Conservation (phyloP, 1,284 basidiomycete species). For the Xerocomus amazonicus region DNA sequence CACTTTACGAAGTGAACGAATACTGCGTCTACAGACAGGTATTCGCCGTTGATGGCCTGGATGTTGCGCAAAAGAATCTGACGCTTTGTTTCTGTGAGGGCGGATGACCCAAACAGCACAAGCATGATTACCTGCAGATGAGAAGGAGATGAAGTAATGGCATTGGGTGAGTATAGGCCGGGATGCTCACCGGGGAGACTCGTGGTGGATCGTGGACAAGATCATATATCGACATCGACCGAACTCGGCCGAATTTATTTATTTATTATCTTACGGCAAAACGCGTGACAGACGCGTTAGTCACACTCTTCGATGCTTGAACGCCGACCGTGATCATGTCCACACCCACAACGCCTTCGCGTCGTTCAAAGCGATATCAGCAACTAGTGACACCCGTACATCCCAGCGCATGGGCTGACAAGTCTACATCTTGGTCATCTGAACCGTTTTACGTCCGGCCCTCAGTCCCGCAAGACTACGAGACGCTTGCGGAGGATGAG, state of each 20-base stretch:
- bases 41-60: conserved; percentile 48
- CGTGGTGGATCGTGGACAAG: conserved; percentile 1
- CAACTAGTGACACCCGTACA: no score
- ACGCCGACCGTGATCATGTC: no score
- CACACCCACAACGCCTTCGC: no score
- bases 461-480: not conserved
- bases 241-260: conserved; percentile 1
- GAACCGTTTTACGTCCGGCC: no score
- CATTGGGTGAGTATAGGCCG: not conserved
- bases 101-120: conserved; percentile 68
- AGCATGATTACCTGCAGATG: conserved; percentile 47
- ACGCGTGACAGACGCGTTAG: conserved; percentile 27
- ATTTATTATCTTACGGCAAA: no score
- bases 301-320: conserved; percentile 10
- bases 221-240: conserved; percentile 1
- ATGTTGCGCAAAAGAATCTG: conserved; percentile 65
- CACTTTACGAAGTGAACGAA: conserved; percentile 86
- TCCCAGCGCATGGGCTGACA: no score
- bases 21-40: conserved; percentile 77
- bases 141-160: no score
- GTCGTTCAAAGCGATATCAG: no score
- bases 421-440: no score
- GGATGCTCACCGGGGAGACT: conserved; percentile 14
- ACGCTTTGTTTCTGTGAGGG: conserved; percentile 69
- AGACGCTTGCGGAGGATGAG: no score